phyloP scores from a whole-genome alignment of 495 filamentous ascomycete species.

The Xylaria telfairii region DNA sequence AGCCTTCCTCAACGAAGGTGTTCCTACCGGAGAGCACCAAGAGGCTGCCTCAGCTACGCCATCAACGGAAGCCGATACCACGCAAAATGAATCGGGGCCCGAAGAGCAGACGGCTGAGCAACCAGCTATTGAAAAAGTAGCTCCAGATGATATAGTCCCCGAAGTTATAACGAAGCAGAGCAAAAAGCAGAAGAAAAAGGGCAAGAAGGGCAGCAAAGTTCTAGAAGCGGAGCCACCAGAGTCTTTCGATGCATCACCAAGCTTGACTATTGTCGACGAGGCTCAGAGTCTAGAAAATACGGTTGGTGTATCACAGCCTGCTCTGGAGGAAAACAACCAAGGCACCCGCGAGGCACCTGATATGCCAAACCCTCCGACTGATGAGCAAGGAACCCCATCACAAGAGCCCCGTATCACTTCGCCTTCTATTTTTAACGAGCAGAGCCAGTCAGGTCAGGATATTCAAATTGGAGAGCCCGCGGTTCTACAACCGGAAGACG shows the following conservation, averaged over 20 bases:
- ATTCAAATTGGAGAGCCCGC: not conserved
- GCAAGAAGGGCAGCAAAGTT: slow-evolving; percentile 30
- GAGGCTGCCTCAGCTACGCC: not conserved
- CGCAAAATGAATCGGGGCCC: not conserved
- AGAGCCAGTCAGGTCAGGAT: not conserved
- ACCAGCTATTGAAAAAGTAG: not conserved
- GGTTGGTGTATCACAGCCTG: not conserved
- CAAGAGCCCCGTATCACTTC: not conserved
- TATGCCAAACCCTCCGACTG: not conserved
- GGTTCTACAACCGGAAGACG: not conserved
- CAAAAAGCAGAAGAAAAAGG: slow-evolving; percentile 45
- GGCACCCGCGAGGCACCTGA: not conserved
- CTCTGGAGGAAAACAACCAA: not conserved
- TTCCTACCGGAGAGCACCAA: not conserved
- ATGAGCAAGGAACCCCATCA: not conserved
- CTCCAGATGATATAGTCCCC: not conserved
- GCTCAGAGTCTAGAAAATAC: not conserved
- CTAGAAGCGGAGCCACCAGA: slow-evolving; percentile 24
- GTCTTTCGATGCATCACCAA: not conserved
- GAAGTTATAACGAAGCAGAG: slow-evolving; percentile 29
- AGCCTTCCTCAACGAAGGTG: not conserved
- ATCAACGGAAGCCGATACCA: slow-evolving; percentile 3
- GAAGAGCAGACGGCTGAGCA: not conserved
- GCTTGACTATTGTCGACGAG: not conserved
- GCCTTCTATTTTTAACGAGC: not conserved